Evolutionary conservation across 139 green algal species (phyloP), one percentile per base, ranked within the genome.

Genomic region (Coccomyxa sp.): DNA sequence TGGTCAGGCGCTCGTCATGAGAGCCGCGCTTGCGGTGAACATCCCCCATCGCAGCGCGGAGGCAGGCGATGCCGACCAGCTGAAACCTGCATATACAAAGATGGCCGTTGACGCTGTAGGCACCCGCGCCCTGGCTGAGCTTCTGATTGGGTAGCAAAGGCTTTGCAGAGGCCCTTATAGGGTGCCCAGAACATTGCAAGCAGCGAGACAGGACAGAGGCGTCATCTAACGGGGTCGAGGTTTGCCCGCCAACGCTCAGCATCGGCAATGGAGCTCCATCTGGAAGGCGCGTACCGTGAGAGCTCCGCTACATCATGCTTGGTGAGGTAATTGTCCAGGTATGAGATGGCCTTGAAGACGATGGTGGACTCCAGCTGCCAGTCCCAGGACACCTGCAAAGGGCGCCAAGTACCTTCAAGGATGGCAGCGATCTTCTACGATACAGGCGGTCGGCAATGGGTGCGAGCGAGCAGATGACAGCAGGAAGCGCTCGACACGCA

Each of bases 321-420:
- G 18, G 50, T 70, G 36, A 92, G 76, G 75, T 84, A 92, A 74
- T 86, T 77, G 68, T 93, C 89, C 9, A 93, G 84, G 74, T 91
- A 92, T 54, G 74, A 68, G 35, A 87, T 84, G 29, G 86, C 89
- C 40, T 89, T 82, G 81, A 89, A 92, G 10, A 89, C 78, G 6
- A 93, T 73, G 2, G 87, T 85, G 29, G 76, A 86, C 39, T 93
- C 89, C 24, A 91, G 76, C 39, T 88, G 35, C 88, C 88, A 93
- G 55, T 92, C 88, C 68, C 82, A 90, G 33, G 83, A 82, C 7
- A 92, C 87, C 88, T 92, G 81, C 77, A 78, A 55, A 50, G 44
- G 70, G 35, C 70, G 33, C n/a, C 35, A n/a, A 69, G 77, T 55
- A n/a, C 31, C 54, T n/a, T n/a, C n/a, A n/a, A n/a, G n/a, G n/a